Base-by-base conservation (phyloP, 2,329 filamentous ascomycete species). In the Penicillium sp. region DNA sequence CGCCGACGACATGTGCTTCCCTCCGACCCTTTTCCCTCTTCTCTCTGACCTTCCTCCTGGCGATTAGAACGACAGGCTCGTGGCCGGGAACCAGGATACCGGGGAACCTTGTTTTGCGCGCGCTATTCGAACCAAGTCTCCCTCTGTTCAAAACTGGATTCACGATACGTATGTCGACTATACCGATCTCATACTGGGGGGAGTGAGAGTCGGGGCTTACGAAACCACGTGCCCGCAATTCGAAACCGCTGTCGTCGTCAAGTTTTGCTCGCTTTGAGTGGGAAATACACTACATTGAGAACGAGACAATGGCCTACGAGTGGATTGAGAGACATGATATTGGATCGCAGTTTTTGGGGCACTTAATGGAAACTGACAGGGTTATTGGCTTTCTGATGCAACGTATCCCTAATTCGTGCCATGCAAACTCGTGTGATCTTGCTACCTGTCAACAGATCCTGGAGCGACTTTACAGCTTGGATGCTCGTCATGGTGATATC, bases 351-450 rank as follows among this genome's bases (percentile, higher is more conserved):
- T 79, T 82, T 57, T 69, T 81, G 5, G 79, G 72, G 2, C 76
- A 80, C 51, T 61, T 81, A 38, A 73, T 65, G 2, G 79, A 82
- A 65, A 64, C 72, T 3, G 75, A 71, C 2, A 67, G 78, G 41
- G 73, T 78, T 15, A 79, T 81, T 53, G 77, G 78, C 7, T 78
- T 82, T 60, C 48, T 80, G 9, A 67, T 79, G 56, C 75, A 78
- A 64, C 60, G 63, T 6, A 67, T 75, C 7, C 47, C 48, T 0
- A 29, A 67, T 69, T 69, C 67, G 30, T 65, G 68, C 11, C 69
- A 74, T 50, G 71, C 70, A 11, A 62, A 64, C 3, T 26, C 55
- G 50, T 8, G 66, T 26, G 71, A 74, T 58, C 6, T 73, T 56
- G 49, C 49, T 13, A 5, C 46, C 13, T 75, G 72, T 53, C 41